Base-by-base conservation (phyloP, 192 early-diverging fungal genomes). In the Backusella westeae region DNA sequence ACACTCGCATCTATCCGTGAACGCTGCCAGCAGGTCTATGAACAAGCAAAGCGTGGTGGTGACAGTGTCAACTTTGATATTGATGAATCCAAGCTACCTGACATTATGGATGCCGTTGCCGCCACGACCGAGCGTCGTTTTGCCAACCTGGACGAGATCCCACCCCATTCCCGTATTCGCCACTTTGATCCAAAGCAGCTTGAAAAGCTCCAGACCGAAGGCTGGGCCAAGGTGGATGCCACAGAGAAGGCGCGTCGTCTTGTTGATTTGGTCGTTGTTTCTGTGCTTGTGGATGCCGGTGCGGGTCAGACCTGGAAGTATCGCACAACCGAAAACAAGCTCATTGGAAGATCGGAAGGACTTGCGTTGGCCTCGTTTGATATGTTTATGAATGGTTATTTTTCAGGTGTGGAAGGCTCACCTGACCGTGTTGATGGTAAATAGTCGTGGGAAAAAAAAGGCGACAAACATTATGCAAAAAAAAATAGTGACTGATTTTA, bases 271-370 rank as follows among this genome's bases (percentile, higher is more conserved):
- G 91, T 95, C 71, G 89, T 97, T 23, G 93, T 96, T 0, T 95
- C 94, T 2, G 97, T 98, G 5, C 87, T 98, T 9, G 84, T 98
- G 3, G 97, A 98, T 77, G 97, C 97, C 3, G 97, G 97, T 0
- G 97, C 97, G 0, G 97, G 97, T 4, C 88, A 87, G 75, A 44
- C 80, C 14, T 98, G 96, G 96, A 86, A 77, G 36, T 98, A 91
- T 80, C 78, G 81, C n/a, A 89, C 92, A 49, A 44, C 63, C 6
- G 78, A 80, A 17, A 67, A 87, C 2, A 84, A 90, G 1, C 34
- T 67, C 1, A 79, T 82, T 73, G 79, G 83, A 32, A 84, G 97
- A 29, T 94, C 94, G 0, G 97, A 98, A 76, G 97, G 96, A 0
- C 78, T 98, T 53, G 97, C 92, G 0, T 80, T 98, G 67, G 97